Conservation (phyloP, 495 filamentous ascomycete species). For the Massariosphaeria phaeospora region DNA sequence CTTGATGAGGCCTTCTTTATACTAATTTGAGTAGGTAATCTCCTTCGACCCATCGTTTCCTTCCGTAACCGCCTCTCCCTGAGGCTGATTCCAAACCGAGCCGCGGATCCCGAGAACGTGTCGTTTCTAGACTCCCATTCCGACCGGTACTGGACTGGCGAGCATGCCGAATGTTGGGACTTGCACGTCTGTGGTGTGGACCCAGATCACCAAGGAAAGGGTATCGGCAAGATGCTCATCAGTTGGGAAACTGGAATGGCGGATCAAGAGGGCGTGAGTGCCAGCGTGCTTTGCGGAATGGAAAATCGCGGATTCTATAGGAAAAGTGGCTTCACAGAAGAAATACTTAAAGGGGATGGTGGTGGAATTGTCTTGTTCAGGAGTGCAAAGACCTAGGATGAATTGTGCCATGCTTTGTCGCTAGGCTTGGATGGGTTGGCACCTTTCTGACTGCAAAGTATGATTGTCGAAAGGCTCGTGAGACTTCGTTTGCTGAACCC, state of each 20-base stretch:
- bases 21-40: constrained; percentile 10
- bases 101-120: constrained; percentile 4
- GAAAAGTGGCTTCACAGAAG: constrained; percentile 6
- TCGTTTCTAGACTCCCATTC: constrained; percentile 6
- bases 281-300: constrained; percentile 19
- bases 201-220: constrained; percentile 18
- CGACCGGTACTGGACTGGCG: constrained; percentile 16
- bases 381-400: too few relatives aligned
- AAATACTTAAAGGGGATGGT: background rate
- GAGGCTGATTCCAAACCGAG: constrained; percentile 17
- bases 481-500: too few relatives aligned
- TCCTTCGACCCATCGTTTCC: constrained; percentile 11
- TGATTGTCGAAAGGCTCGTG: too few relatives aligned
- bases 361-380: constrained; percentile 19
- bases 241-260: constrained; percentile 13
- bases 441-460: too few relatives aligned
- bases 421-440: too few relatives aligned
- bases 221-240: constrained; percentile 16
- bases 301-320: constrained; percentile 23
- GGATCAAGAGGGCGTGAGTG: constrained; percentile 19
- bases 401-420: too few relatives aligned
- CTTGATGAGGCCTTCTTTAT: background rate
- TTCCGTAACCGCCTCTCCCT: background rate
- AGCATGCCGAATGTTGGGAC: constrained; percentile 26
- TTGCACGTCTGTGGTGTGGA: constrained; percentile 24